Percentiles rank a stretch among this genome's conserved stretches.
phyloP scores from a whole-genome alignment of 1,284 basidiomycete genomes.

The Moesziomyces antarcticus region DNA sequence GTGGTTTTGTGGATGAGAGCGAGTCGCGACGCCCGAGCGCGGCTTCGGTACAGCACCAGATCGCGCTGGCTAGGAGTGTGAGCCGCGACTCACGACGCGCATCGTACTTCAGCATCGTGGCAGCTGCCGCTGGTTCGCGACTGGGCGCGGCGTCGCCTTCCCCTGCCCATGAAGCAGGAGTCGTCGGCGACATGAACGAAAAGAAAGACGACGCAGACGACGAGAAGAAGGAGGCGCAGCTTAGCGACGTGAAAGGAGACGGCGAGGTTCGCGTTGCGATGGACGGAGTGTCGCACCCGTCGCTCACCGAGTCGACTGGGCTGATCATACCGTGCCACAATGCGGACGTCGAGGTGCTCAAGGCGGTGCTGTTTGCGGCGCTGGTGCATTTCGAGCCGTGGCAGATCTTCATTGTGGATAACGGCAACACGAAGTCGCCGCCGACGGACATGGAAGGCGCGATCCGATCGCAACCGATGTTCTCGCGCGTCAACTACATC shows the following conservation, averaged over 20 bases:
- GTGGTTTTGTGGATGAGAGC: conserved; percentile 4
- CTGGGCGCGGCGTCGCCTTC: conserved; percentile 1
- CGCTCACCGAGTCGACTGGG: conserved; percentile 31
- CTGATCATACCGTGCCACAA: conserved; percentile 45
- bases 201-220: conserved; percentile 11
- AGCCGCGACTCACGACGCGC: conserved; percentile 23
- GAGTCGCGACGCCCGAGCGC: conserved; percentile 6
- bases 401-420: conserved; percentile 46
- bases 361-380: conserved; percentile 36
- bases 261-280: conserved; percentile 17
- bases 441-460: conserved; percentile 19
- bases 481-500: conserved; percentile 39
- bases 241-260: neutral
- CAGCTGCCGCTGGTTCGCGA: conserved; percentile 25
- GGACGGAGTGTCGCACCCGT: conserved; percentile 31
- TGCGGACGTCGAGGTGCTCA: conserved; percentile 30
- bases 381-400: conserved; percentile 38
- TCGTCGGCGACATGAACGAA: conserved; percentile 1
- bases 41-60: conserved; percentile 8
- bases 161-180: neutral
- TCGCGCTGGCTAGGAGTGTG: conserved; percentile 18
- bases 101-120: conserved; percentile 25
- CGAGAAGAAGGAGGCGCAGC: conserved; percentile 15
- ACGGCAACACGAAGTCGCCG: conserved; percentile 27
- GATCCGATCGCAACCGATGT: conserved; percentile 32